phyloP scores from a whole-genome alignment of 495 filamentous ascomycete species.

The Astrocystis sublimbata region DNA sequence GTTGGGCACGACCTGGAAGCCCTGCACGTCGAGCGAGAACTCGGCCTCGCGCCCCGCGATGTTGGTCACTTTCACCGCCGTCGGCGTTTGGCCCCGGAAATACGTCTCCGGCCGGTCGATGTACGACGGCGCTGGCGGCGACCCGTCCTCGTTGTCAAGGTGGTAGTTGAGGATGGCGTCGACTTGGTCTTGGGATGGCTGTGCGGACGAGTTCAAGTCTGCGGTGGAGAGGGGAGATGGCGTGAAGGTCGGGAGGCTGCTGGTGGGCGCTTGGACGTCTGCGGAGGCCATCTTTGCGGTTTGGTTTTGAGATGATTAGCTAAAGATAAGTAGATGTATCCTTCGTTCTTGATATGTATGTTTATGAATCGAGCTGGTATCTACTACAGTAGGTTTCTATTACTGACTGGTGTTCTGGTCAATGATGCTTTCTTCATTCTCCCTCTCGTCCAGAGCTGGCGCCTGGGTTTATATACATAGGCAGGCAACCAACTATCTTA shows the following conservation, averaged over 20 bases:
- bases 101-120: constrained; percentile 53
- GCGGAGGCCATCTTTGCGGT: constrained; percentile 28
- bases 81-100: constrained; percentile 38
- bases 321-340: not conserved
- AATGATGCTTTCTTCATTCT: too few species aligned
- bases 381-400: too few species aligned
- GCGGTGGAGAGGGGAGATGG: too few species aligned
- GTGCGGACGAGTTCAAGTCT: constrained; percentile 1
- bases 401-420: too few species aligned
- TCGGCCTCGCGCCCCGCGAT: constrained; percentile 40
- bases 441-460: too few species aligned
- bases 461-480: too few species aligned
- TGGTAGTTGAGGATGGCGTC: constrained; percentile 60
- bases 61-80: constrained; percentile 43
- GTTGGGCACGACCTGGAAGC: constrained; percentile 44
- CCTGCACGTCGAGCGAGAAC: constrained; percentile 45
- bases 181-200: constrained; percentile 40
- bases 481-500: too few species aligned
- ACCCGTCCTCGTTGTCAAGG: constrained; percentile 61
- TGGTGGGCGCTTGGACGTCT: constrained; percentile 27
- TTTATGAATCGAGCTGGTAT: too few species aligned
- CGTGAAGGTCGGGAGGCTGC: constrained; percentile 23
- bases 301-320: not conserved
- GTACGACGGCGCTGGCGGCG: constrained; percentile 52
- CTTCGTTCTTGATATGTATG: too few species aligned